Conservation (phyloP, 1,139 yeast species). For the Suzukiozyma palmioleophila region DNA sequence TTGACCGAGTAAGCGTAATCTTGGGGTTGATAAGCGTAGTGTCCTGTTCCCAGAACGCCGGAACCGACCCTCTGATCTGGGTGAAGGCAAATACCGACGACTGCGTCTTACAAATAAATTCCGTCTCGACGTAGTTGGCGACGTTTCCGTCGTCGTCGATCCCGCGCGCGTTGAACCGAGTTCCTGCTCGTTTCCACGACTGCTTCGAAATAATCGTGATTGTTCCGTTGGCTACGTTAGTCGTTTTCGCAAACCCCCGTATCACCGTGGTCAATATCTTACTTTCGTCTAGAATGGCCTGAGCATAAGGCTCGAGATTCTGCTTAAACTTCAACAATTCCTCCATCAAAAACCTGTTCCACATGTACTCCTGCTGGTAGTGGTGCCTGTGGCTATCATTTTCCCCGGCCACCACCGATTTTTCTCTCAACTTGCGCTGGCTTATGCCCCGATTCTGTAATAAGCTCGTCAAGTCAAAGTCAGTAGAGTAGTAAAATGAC, state of each 20-base stretch:
- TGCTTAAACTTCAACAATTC: constrained; percentile 74
- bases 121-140: constrained; percentile 96
- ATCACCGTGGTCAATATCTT: constrained; percentile 87
- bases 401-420: constrained; percentile 7
- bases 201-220: constrained; percentile 86
- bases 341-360: constrained; percentile 90
- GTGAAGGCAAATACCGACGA: constrained; percentile 66
- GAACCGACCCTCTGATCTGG: constrained; percentile 92
- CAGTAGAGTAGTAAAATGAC: constrained; percentile 86
- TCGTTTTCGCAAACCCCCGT: constrained; percentile 89
- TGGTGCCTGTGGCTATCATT: constrained; percentile 36
- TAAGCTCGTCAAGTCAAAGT: constrained; percentile 83
- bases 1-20: constrained; percentile 79
- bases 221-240: constrained; percentile 46
- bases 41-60: constrained; percentile 98
- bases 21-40: constrained; percentile 79
- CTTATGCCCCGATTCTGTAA: constrained; percentile 64
- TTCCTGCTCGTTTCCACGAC: constrained; percentile 95
- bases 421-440: constrained; percentile 20
- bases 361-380: constrained; percentile 84
- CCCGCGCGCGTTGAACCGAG: constrained; percentile 90
- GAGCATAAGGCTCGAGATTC: constrained; percentile 58
- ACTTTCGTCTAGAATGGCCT: constrained; percentile 60
- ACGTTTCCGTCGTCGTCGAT: constrained; percentile 94
- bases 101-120: constrained; percentile 59